Evolutionary conservation across 208 protist species (phyloP).

Genomic region (Wallacemonas sp.): DNA sequence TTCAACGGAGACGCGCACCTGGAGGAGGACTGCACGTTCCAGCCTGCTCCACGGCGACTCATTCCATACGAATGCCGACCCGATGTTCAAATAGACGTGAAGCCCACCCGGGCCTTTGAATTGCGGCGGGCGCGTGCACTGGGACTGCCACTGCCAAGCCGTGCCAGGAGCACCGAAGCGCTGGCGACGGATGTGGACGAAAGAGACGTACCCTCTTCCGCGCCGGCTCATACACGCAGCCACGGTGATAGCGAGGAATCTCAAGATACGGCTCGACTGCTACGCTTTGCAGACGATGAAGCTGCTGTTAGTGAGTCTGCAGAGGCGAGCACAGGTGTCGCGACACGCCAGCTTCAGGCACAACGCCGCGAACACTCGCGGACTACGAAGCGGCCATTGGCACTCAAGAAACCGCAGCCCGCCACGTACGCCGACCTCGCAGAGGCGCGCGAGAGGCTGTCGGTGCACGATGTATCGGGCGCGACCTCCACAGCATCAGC

Average conservation of each 20-base stretch:
- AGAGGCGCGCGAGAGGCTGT: background rate
- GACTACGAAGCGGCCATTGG: too few relatives aligned
- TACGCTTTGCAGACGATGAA: slow-evolving; percentile 3
- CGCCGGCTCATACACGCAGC: too few relatives aligned
- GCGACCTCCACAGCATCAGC: too few relatives aligned
- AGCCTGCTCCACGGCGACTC: slow-evolving; percentile 50
- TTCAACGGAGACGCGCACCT: slow-evolving; percentile 28
- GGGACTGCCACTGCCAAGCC: background rate
- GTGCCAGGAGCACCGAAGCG: background rate
- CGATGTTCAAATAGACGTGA: slow-evolving; percentile 56
- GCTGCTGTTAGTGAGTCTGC: background rate
- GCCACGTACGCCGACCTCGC: slow-evolving; percentile 12
- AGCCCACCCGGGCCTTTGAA: slow-evolving; percentile 46
- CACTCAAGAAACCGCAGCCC: too few relatives aligned
- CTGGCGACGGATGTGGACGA: background rate
- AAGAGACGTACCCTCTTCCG: background rate
- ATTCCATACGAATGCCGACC: slow-evolving; percentile 77
- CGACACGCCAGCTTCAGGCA: too few relatives aligned
- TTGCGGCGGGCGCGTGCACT: slow-evolving; percentile 43
- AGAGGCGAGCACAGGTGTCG: background rate
- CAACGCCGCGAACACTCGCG: too few relatives aligned
- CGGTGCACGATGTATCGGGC: too few relatives aligned
- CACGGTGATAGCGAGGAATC: background rate
- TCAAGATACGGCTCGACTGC: background rate
- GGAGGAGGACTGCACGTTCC: slow-evolving; percentile 43